Evolutionary conservation across 305 asterid genomes (phyloP), one percentile per base, ranked within the genome.

Genomic region (Nicotiana rustica): DNA sequence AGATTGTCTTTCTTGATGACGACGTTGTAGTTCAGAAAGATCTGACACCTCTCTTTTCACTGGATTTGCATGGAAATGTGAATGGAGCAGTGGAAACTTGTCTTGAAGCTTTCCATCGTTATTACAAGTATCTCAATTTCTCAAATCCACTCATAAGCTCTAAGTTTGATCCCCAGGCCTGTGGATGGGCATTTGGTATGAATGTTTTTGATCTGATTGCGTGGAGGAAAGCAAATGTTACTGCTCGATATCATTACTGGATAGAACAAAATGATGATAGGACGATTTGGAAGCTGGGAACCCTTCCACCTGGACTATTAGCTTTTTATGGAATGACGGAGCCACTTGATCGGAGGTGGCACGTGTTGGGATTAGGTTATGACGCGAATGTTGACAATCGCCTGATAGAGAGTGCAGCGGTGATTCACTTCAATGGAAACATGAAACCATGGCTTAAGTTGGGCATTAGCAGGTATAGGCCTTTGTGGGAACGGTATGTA

Each of bases 121-220:
- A 89, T 80, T 91, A 92, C 85, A 91, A 90, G 84, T 94, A 94
- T 85, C 93, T 94, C 56, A 94, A 94, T 73, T 94, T 94, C 78
- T 94, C 98, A 29, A 92, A 92, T 88, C 97, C 96, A 6, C 85
- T 89, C 31, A 94, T 94, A 61, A 86, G 94, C 41, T 87, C 86
- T 17, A 91, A 73, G 67, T 92, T 93, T 33, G 89, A 89, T 56
- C 97, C 97, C 36, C 94, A 86, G 38, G 93, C 97, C 71, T 93
- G 96, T 86, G 97, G 94, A 75, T 93, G 97, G 97, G 97, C 95
- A 1, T 91, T 90, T 83, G 97, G 97, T 2, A 90, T 93, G 96
- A 93, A 92, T 71, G 86, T 93, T 18, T 92, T 93, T 29, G 92
- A 90, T 89, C 82, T 93, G 86, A 86, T 87, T 67, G 89, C 90